A percentile compares a stretch with the other conserved stretches of the same genome.
Conservation (phyloP, 768 basidiomycete species). For the Paxillus involutus region DNA sequence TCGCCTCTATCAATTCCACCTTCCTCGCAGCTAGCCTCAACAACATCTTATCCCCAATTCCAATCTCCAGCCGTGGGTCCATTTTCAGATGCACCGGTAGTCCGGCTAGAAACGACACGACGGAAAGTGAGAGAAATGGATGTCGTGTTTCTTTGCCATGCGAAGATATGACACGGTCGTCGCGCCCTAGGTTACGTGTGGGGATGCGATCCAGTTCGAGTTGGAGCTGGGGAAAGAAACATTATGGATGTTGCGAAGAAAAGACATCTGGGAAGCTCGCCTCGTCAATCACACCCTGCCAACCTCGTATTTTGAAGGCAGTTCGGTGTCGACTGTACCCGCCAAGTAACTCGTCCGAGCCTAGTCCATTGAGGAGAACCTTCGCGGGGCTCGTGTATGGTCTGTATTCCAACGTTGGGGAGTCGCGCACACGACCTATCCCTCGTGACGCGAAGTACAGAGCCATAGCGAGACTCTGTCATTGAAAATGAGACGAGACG, state of each 20-base stretch:
- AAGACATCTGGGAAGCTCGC: conserved; percentile 36
- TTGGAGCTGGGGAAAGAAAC: conserved; percentile 60
- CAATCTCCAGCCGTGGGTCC: conserved; percentile 72
- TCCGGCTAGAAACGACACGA: conserved; percentile 74
- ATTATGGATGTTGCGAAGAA: neutral
- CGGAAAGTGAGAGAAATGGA: conserved; percentile 81
- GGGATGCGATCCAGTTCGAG: conserved; percentile 87
- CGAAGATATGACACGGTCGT: conserved; percentile 90
- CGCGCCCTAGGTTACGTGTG: conserved; percentile 86
- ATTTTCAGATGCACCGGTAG: conserved; percentile 82
- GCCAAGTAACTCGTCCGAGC: conserved; percentile 93
- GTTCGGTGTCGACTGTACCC: conserved; percentile 90
- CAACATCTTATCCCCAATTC: conserved; percentile 87
- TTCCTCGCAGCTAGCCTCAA: conserved; percentile 68
- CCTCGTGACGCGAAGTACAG: conserved; percentile 92
- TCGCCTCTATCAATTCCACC: conserved; percentile 76
- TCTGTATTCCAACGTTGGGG: conserved; percentile 30
- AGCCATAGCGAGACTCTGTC: conserved; percentile 86
- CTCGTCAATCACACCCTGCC: conserved; percentile 80
- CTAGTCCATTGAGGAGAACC: conserved; percentile 87
- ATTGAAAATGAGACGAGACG: conserved; percentile 2
- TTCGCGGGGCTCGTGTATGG: conserved; percentile 73
- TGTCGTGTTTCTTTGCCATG: conserved; percentile 92
- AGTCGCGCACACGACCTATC: conserved; percentile 52
- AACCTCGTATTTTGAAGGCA: conserved; percentile 65